Conservation (phyloP, 495 filamentous ascomycete species). For the Penicillium arizonense region DNA sequence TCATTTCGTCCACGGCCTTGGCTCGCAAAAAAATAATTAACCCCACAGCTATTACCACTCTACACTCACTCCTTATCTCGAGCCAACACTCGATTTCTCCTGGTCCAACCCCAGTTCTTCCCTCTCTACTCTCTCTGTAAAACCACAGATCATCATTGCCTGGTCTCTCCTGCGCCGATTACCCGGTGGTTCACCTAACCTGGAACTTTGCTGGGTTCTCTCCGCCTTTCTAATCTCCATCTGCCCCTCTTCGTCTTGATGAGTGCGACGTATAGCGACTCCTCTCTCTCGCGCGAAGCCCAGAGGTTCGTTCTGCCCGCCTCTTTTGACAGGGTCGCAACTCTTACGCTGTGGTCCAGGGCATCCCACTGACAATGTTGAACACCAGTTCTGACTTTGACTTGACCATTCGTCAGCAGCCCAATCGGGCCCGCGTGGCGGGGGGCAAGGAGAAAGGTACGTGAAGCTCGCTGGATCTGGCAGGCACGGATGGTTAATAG, state of each 20-base stretch:
- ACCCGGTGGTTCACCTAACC: conserved; percentile 24
- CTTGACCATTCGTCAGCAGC: conserved; percentile 65
- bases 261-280: conserved; percentile 48
- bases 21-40: conserved; percentile 1
- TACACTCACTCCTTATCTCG: conserved; percentile 19
- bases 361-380: conserved; percentile 43
- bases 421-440: conserved; percentile 63
- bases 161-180: conserved; percentile 14
- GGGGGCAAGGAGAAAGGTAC: conserved; percentile 72
- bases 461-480: conserved; percentile 7
- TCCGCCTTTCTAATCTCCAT: conserved; percentile 10
- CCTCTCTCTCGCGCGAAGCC: conserved; percentile 46
- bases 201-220: conserved; percentile 21
- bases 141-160: conserved; percentile 5
- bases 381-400: conserved; percentile 55
- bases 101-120: conserved; percentile 6
- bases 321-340: conserved; percentile 20
- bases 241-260: conserved; percentile 40
- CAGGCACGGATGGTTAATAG: neutral
- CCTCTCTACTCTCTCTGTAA: conserved; percentile 5
- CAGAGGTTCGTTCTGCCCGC: conserved; percentile 28
- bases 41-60: conserved; percentile 20
- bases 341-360: conserved; percentile 33
- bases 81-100: conserved; percentile 1
- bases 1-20: conserved; percentile 15